Base-by-base conservation (phyloP, 148 eudicot genomes). In the Arctostaphylos glauca region DNA sequence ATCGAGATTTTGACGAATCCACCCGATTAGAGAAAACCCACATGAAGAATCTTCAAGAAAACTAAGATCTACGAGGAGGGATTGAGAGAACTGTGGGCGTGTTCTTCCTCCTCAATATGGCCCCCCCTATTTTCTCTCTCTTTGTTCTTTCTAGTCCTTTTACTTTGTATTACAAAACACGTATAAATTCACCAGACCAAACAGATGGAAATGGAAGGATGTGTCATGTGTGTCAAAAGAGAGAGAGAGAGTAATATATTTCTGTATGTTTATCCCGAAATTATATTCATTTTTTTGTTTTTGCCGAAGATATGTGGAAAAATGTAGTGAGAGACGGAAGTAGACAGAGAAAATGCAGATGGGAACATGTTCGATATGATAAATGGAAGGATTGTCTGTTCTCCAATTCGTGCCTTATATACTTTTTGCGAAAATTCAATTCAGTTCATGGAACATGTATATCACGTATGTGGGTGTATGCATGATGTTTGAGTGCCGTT, bases 61-160 rank as follows among this genome's bases (percentile, higher is more conserved):
- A 41, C 83, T 79, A 86, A 86, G 90, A 88, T 88, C 90, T 88
- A 79, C 70, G 80, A 85, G 83, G 84, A 76, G 72, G 67, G 56
- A 81, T 4, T 64, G 79, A 49, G 46, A 83, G 79, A 86, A 80
- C 72, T 59, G 83, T 74, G 73, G 80, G 80, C 70, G 55, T 44
- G 76, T 64, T 84, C 78, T 79, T 79, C 82, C 54, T 73, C 75
- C 82, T 84, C 79, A 46, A 59, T 71, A 71, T 58, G 21, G n/a
- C 73, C 82, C 80, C 86, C 75, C 50, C 55, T 12, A 14, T 5
- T 46, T 50, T 44, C 66, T 73, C 46, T 62, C 55, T 68, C 50
- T 23, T 49, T 54, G 41, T 84, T 56, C 71, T 62, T 66, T 7
- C 85, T 23, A 66, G 53, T 80, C 67, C 74, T 75, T 50, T 12